These are phyloP conservation scores for Pleurotus ostreatus DNA, from an alignment of 768 basidiomycete genomes.

Conservation along the genomic window DNA sequence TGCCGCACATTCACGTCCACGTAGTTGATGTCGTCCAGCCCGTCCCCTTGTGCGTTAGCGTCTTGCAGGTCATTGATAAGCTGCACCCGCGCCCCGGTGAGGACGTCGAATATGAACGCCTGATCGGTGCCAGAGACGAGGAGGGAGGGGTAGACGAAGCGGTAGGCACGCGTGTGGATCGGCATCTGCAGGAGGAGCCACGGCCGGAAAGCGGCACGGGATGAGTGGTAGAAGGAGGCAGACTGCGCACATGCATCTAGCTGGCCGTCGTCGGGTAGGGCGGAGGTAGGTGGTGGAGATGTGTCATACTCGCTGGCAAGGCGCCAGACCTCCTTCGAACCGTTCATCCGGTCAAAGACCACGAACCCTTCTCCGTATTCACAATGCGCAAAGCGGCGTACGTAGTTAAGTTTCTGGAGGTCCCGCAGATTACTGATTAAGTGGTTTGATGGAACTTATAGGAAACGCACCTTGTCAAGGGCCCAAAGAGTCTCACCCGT, in stretches of 20 bases:
- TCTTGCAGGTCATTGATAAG: slow-evolving; percentile 38
- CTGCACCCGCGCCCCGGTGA: slow-evolving; percentile 43
- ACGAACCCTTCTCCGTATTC: slow-evolving; percentile 74
- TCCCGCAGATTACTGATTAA: neutral
- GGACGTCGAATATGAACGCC: slow-evolving; percentile 64
- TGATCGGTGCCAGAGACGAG: slow-evolving; percentile 39
- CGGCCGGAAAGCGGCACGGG: slow-evolving; percentile 53
- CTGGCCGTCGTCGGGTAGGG: slow-evolving; percentile 28
- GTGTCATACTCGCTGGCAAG: slow-evolving; percentile 28
- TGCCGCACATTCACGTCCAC: slow-evolving; percentile 60
- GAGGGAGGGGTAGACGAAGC: slow-evolving; percentile 66
- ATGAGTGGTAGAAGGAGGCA: slow-evolving; percentile 1
- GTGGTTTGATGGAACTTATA: neutral
- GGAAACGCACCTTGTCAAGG: slow-evolving; percentile 42
- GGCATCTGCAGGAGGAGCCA: slow-evolving; percentile 56
- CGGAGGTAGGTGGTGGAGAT: slow-evolving; percentile 17
- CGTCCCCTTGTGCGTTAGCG: neutral
- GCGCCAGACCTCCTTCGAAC: slow-evolving; percentile 72
- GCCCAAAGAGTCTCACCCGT: slow-evolving; percentile 54
- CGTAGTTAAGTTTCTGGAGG: slow-evolving; percentile 34
- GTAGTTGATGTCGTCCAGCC: slow-evolving; percentile 39
- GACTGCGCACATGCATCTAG: slow-evolving; percentile 11
- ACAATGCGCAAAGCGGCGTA: slow-evolving; percentile 58
- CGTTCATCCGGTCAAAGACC: slow-evolving; percentile 58
- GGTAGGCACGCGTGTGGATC: slow-evolving; percentile 46